Evolutionary conservation across 192 early-diverging fungal species (phyloP), one percentile per base, ranked within the genome.

Genomic region (Umbelopsis isabellina): DNA sequence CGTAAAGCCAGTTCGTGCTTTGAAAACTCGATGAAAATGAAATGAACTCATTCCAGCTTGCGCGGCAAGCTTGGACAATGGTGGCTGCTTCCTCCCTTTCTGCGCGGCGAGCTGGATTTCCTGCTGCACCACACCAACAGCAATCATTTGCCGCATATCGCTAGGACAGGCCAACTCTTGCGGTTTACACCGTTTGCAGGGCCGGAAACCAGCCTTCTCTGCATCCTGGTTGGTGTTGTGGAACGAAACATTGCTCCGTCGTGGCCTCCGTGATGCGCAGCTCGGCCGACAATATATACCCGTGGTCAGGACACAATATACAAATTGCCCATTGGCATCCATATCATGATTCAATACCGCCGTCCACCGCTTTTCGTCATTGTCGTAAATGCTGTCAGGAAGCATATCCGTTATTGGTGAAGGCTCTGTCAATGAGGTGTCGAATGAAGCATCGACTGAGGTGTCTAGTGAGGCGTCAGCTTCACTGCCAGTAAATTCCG

Each of bases 231-330:
- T 46, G 20, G 41, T 66, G 7, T 13, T 18, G 20, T 46, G 23
- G 21, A 66, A 66, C 2, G 15, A 22, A 66, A 66, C 65, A 46
- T 66, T 66, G 45, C 45, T 23, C 22, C 33, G 5, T 2, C 18
- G 65, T 2, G 65, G 45, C 23, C 41, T 35, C 12, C 65, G 65
- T 22, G 65, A 66, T 21, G 65, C 37, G 13, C 65, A 66, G 21
- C 22, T 48, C 45, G 65, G 65, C 9, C 65, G 65, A 21, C 65
- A 66, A 48, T 44, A 66, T 47, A 66, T 66, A 48, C 65, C 65
- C 4, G 65, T 66, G 0, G 65, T 46, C 45, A n/a, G 18, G 0
- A 66, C 65, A n/a, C 45, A 22, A 66, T 66, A 66, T 21, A 66
- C 37, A 41, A 66, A 66, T 21, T 66, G 45, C 7, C 65, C 65